Conservation (phyloP, 2,329 filamentous ascomycete genomes). For the Pseudogymnoascus sp. region DNA sequence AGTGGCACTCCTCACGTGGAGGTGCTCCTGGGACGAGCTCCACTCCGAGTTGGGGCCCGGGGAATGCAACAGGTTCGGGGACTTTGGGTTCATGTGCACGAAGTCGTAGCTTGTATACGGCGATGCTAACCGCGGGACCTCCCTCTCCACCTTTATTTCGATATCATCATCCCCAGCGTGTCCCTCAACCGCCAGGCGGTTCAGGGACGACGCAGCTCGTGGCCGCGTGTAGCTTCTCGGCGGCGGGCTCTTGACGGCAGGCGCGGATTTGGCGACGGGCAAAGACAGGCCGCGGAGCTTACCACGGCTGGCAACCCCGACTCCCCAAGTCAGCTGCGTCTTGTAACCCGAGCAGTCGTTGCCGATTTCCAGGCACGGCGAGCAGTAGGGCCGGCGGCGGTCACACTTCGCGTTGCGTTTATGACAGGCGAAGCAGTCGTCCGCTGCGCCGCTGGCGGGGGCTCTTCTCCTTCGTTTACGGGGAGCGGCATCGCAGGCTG, state of each 20-base stretch:
- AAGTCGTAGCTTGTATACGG: slow-evolving; percentile 31
- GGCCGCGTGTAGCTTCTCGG: slow-evolving; percentile 15
- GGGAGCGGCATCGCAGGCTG: slow-evolving; percentile 13
- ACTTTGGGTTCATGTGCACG: slow-evolving; percentile 30
- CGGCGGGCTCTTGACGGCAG: slow-evolving; percentile 31
- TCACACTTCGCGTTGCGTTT: slow-evolving; percentile 82
- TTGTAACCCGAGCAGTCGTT: slow-evolving; percentile 95
- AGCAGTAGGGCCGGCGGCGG: slow-evolving; percentile 85
- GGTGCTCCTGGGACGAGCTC: slow-evolving; percentile 23
- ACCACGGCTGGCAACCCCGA: slow-evolving; percentile 88
- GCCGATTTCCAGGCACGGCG: slow-evolving; percentile 83
- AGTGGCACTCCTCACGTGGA: slow-evolving; percentile 12
- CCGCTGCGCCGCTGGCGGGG: slow-evolving; percentile 76
- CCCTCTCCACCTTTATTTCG: slow-evolving; percentile 25
- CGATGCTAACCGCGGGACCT: slow-evolving; percentile 11
- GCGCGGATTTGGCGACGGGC: slow-evolving; percentile 52
- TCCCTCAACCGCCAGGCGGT: slow-evolving; percentile 14
- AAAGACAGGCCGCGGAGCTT: slow-evolving; percentile 86
- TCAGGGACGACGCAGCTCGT: slow-evolving; percentile 21
- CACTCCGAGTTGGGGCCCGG: slow-evolving; percentile 20
- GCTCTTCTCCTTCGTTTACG: slow-evolving; percentile 74
- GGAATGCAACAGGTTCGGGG: slow-evolving; percentile 20
- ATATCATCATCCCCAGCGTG: slow-evolving; percentile 19
- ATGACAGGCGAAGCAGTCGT: slow-evolving; percentile 91
- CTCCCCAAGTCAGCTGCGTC: slow-evolving; percentile 92